Conservation (phyloP, 345 rosid genomes). For the Linum trigynum region DNA sequence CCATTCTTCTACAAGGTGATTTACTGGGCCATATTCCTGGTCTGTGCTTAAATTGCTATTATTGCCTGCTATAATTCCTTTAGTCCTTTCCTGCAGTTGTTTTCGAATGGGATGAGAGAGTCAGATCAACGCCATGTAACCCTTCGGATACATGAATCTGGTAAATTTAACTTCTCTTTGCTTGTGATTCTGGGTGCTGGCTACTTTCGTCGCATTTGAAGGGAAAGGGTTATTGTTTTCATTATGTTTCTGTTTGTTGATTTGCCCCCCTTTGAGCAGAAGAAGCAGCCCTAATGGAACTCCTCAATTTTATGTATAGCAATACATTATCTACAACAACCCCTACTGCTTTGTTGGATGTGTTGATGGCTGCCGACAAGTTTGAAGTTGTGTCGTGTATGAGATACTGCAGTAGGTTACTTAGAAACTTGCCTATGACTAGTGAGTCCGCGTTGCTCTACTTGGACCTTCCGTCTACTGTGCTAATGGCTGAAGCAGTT, state of each 20-base stretch:
- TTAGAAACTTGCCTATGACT: conserved; percentile 63
- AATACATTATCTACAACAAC: conserved; percentile 36
- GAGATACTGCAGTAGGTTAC: conserved; percentile 59
- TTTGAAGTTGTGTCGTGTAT: conserved; percentile 80
- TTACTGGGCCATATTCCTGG: conserved; percentile 4
- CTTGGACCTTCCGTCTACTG: conserved; percentile 65
- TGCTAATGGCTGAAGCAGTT: conserved; percentile 59
- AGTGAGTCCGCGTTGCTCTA: conserved; percentile 65
- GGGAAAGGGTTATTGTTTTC: background rate
- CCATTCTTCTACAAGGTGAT: conserved; percentile 69
- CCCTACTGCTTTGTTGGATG: conserved; percentile 52
- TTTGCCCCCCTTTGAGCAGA: conserved; percentile 34
- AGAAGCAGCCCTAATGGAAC: conserved; percentile 72
- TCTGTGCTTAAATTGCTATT: background rate
- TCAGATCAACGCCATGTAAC: conserved; percentile 60
- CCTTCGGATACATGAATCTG: conserved; percentile 58
- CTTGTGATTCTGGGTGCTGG: background rate
- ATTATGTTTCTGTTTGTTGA: background rate
- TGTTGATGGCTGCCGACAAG: conserved; percentile 73
- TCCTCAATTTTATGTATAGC: conserved; percentile 66
- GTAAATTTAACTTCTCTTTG: conserved; percentile 18
- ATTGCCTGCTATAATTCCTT: background rate
- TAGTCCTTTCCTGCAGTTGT: conserved; percentile 35
- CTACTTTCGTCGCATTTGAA: background rate
- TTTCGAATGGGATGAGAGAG: conserved; percentile 76